phyloP scores from a whole-genome alignment of 2,329 filamentous ascomycete species.

The Cladophialophora immunda region DNA sequence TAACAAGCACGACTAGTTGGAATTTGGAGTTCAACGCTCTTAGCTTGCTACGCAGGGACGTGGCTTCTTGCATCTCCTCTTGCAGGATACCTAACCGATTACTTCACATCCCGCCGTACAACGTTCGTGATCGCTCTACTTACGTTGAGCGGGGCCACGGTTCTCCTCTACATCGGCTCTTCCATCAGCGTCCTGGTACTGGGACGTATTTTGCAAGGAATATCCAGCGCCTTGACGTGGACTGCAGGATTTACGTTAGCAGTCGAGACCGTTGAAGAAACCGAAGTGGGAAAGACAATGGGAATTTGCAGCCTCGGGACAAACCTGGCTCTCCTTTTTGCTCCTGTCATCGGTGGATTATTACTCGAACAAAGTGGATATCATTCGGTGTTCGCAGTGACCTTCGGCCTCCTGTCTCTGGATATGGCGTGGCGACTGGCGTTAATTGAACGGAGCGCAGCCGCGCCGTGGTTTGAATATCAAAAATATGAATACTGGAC shows the following conservation, averaged over 20 bases:
- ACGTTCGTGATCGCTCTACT: constrained; percentile 3
- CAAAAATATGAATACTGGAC: constrained; percentile 9
- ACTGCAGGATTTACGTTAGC: constrained; percentile 10
- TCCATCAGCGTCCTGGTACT: neutral
- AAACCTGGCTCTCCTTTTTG: constrained; percentile 73
- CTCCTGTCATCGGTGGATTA: constrained; percentile 73
- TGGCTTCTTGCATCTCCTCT: constrained; percentile 7
- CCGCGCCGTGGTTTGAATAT: constrained; percentile 52
- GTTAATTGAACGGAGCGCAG: neutral
- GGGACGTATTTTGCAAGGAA: constrained; percentile 5
- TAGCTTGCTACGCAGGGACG: constrained; percentile 11
- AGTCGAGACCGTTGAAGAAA: neutral
- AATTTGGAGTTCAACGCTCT: constrained; percentile 11
- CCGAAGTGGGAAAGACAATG: constrained; percentile 8
- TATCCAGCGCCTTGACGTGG: constrained; percentile 13
- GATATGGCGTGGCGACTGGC: neutral
- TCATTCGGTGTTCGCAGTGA: constrained; percentile 49
- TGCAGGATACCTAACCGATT: neutral
- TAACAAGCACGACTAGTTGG: constrained; percentile 5
- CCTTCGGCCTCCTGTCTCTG: neutral
- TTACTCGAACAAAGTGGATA: constrained; percentile 65
- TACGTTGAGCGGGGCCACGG: neutral
- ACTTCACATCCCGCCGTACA: constrained; percentile 6
- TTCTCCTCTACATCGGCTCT: constrained; percentile 2
- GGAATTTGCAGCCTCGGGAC: constrained; percentile 67